Evolutionary conservation across 352 stramenopile species (phyloP), one percentile per base, ranked within the genome.

Genomic region (Thalassiosira ordinaria): DNA sequence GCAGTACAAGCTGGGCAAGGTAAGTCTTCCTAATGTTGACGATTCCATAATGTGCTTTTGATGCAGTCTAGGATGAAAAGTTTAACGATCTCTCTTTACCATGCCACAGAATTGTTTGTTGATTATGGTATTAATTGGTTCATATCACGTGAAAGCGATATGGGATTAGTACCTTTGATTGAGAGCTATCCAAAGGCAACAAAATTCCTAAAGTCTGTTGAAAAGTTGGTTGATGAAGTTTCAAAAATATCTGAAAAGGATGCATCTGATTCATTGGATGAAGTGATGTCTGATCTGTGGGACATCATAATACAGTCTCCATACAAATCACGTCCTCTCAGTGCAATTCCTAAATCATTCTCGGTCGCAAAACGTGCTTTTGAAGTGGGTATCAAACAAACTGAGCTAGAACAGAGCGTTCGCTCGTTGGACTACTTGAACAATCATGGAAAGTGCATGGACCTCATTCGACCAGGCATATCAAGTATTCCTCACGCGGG

Each of bases 81-180:
- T n/a, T n/a, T n/a, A n/a, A n/a, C n/a, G n/a, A n/a, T n/a, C n/a
- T n/a, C n/a, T n/a, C n/a, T n/a, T n/a, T n/a, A n/a, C n/a, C n/a
- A n/a, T n/a, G n/a, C n/a, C n/a, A n/a, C n/a, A 59, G 85, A 91
- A 59, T 66, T 91, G 11, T 91, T 87, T 82, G 78, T 87, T 22
- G 60, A 60, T 47, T 89, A 89, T 60, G 81, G 81, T 47, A 37
- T 49, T 0, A 22, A 53, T 31, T 88, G 75, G 75, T 84, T 88
- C 53, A 24, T 41, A n/a, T 39, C n/a, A 20, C 49, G 80, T 11
- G 46, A 69, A 20, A 29, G 62, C 24, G 84, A 78, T 41, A 68
- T 64, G 31, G 66, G 72, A 18, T 46, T 78, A 14, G 47, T 87
- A 1, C 80, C 80, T 37, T 31, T 74, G 0, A n/a, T 8, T 26